Evolutionary conservation across 2,329 filamentous ascomycete species (phyloP).

Genomic region (Botrytis aclada): DNA sequence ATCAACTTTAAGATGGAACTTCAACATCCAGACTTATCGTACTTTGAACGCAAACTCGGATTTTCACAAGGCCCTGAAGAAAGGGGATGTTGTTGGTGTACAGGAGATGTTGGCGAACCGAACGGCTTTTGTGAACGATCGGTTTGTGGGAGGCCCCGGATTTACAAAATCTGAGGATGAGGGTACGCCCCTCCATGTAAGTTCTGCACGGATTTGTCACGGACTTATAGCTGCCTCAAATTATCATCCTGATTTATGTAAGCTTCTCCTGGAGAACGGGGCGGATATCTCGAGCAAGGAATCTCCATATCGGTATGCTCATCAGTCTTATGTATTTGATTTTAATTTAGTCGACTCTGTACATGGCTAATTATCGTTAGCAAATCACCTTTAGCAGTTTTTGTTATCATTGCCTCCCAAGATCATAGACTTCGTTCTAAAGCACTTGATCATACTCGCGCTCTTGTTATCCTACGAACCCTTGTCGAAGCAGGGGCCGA

Average conservation of each 20-base stretch:
- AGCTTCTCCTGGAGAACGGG: not conserved
- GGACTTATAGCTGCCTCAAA: not conserved
- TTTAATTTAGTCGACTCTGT: no score
- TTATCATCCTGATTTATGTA: not conserved
- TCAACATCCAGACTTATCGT: conserved; percentile 15
- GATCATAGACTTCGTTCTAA: no score
- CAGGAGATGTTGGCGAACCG: conserved; percentile 14
- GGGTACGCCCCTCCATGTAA: not conserved
- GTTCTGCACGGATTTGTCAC: not conserved
- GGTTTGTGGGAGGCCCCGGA: not conserved
- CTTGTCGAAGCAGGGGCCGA: not conserved
- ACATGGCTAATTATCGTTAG: not conserved
- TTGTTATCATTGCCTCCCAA: no score
- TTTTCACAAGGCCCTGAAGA: not conserved
- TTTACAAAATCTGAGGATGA: no score
- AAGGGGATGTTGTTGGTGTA: conserved; percentile 14
- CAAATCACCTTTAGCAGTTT: not conserved
- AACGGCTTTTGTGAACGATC: conserved; percentile 14
- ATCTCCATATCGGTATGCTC: not conserved
- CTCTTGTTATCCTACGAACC: not conserved
- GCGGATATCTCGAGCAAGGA: not conserved
- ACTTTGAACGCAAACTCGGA: not conserved
- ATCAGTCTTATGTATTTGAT: not conserved
- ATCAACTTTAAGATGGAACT: conserved; percentile 10
- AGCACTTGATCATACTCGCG: no score